Conservation (phyloP, 148 eudicot species). For the Dianthus caryophyllus region DNA sequence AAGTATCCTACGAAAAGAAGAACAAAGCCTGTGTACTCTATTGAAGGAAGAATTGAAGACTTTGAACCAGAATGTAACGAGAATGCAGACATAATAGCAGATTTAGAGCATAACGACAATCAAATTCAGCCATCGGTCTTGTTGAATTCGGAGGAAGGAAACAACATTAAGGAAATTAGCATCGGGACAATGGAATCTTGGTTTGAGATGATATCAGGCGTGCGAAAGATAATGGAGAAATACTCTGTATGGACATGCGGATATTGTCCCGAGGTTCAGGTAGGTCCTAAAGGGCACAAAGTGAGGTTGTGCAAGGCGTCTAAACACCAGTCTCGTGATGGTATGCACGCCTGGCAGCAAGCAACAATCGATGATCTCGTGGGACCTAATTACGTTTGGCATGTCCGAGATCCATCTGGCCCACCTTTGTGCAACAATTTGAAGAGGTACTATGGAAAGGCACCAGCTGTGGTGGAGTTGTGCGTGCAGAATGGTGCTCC, state of each 20-base stretch:
- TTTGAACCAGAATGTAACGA: conserved; percentile 32
- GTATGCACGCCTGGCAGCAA: conserved; percentile 69
- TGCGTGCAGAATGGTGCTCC: conserved; percentile 70
- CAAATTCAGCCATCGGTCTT: conserved; percentile 18
- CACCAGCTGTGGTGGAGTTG: conserved; percentile 60
- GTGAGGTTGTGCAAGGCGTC: conserved; percentile 59
- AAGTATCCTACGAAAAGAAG: conserved; percentile 47
- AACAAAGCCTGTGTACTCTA: conserved; percentile 51
- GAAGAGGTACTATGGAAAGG: conserved; percentile 58
- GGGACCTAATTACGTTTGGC: conserved; percentile 71
- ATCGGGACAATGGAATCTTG: conserved; percentile 38
- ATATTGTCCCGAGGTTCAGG: conserved; percentile 64
- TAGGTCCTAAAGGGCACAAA: conserved; percentile 67
- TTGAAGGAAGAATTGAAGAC: conserved; percentile 62
- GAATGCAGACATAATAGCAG: background rate
- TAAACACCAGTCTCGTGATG: conserved; percentile 61
- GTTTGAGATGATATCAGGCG: conserved; percentile 59
- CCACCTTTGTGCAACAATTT: conserved; percentile 42
- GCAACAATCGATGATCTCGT: conserved; percentile 56
- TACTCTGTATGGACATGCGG: conserved; percentile 62
- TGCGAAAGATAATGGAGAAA: conserved; percentile 49
- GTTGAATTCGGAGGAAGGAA: conserved; percentile 16
- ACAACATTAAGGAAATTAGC: conserved; percentile 29
- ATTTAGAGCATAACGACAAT: conserved; percentile 19
- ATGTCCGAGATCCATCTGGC: conserved; percentile 38